These are phyloP conservation scores for Alternaria ventricosa DNA, from an alignment of 2,329 filamentous ascomycete genomes.

Conservation along the genomic window DNA sequence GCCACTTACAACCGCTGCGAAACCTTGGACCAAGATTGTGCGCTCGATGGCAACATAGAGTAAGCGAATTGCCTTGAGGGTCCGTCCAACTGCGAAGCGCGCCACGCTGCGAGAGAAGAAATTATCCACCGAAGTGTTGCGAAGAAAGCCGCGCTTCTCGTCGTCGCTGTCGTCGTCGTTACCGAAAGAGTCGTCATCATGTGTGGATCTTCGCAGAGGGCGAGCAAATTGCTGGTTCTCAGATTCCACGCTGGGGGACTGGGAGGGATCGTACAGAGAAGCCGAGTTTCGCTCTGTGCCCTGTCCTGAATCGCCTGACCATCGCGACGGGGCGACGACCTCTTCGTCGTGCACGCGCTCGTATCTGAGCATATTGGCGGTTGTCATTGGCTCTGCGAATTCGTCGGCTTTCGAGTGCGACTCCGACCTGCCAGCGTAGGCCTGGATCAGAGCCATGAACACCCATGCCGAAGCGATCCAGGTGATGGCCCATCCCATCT, in stretches of 20 bases:
- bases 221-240: constrained; percentile 46
- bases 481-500: constrained; percentile 83
- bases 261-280: constrained; percentile 69
- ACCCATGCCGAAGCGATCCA: constrained; percentile 75
- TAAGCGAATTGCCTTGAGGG: constrained; percentile 65
- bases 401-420: constrained; percentile 25
- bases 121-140: constrained; percentile 55
- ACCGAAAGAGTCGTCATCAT: constrained; percentile 55
- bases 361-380: constrained; percentile 48
- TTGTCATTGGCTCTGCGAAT: constrained; percentile 37
- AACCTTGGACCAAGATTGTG: constrained; percentile 78
- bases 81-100: constrained; percentile 59
- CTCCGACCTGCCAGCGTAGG: constrained; percentile 60
- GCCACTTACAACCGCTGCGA: constrained; percentile 74
- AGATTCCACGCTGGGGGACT: constrained; percentile 65
- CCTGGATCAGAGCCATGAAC: constrained; percentile 69
- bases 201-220: constrained; percentile 45
- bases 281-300: constrained; percentile 74
- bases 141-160: constrained; percentile 56
- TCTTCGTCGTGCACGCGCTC: constrained; percentile 46
- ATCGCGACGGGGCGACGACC: constrained; percentile 37
- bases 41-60: constrained; percentile 75
- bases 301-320: constrained; percentile 60
- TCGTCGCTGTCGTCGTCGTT: constrained; percentile 54
- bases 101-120: constrained; percentile 63